phyloP scores from a whole-genome alignment of 192 early-diverging fungal genomes.

The Phycomyces nitens region DNA sequence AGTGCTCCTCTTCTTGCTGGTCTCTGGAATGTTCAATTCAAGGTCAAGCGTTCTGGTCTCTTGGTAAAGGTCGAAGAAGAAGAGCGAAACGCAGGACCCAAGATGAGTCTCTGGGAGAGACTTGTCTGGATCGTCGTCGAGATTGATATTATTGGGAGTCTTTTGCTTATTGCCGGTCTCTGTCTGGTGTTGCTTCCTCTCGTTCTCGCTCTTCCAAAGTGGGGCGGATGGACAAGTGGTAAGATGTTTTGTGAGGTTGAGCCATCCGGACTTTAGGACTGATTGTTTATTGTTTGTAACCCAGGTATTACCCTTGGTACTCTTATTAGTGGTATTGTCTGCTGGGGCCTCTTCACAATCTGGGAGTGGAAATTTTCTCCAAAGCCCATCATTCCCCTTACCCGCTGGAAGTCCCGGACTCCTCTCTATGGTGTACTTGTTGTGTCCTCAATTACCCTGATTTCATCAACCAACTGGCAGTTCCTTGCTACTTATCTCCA shows the following conservation, averaged over 20 bases:
- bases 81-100: background rate
- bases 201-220: constrained; percentile 13
- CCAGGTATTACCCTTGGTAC: constrained; percentile 13
- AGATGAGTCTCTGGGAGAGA: background rate
- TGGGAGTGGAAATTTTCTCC: constrained; percentile 25
- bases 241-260: background rate
- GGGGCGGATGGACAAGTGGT: constrained; percentile 17
- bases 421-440: constrained; percentile 18
- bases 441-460: constrained; percentile 12
- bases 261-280: no score
- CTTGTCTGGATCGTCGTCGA: background rate
- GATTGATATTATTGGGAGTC: constrained; percentile 16
- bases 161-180: constrained; percentile 20
- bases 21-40: constrained; percentile 12
- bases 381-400: constrained; percentile 18
- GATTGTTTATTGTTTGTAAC: no score
- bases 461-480: constrained; percentile 15
- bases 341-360: constrained; percentile 9
- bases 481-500: constrained; percentile 23
- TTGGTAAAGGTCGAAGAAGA: background rate
- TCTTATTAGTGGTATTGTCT: constrained; percentile 7
- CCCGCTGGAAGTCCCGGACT: constrained; percentile 14
- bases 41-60: constrained; percentile 14
- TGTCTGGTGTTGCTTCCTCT: constrained; percentile 21
- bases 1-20: constrained; percentile 13